A percentile compares a stretch with the other conserved stretches of the same genome.
These are phyloP conservation scores for Farysia itapuensis DNA, from an alignment of 1,284 basidiomycete genomes.

Conservation along the genomic window DNA sequence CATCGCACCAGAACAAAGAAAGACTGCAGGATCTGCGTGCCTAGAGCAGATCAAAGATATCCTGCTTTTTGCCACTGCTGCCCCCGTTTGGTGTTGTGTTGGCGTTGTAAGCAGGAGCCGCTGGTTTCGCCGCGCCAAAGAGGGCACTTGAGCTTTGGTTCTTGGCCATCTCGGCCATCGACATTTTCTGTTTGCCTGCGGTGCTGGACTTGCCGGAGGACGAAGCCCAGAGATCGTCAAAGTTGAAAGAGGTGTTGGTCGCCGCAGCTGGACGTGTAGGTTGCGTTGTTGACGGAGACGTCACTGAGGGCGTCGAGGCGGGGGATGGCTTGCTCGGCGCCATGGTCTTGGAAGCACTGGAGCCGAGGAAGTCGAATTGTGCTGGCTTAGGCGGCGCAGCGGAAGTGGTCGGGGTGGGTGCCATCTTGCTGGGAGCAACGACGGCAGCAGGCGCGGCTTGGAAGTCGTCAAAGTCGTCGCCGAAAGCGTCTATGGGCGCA, in stretches of 20 bases:
- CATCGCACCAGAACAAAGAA: too few species aligned
- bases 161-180: constrained; percentile 60
- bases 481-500: constrained; percentile 29
- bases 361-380: constrained; percentile 65
- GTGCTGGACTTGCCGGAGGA: constrained; percentile 67
- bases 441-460: constrained; percentile 26
- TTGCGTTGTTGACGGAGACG: constrained; percentile 7
- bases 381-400: constrained; percentile 65
- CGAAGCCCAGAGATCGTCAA: constrained; percentile 88
- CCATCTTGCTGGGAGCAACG: constrained; percentile 1
- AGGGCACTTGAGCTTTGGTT: constrained; percentile 48
- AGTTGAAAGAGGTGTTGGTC: constrained; percentile 61
- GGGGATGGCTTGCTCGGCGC: constrained; percentile 11
- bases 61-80: constrained; percentile 26
- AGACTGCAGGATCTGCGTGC: too few species aligned
- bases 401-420: neutral
- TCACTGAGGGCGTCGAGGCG: constrained; percentile 10
- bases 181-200: constrained; percentile 48
- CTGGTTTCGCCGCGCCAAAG: too few species aligned
- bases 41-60: constrained; percentile 47
- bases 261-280: constrained; percentile 11
- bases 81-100: too few species aligned
- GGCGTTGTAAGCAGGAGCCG: neutral
- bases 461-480: constrained; percentile 53
- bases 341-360: constrained; percentile 2